Evolutionary conservation across 2,329 filamentous ascomycete species (phyloP).

Genomic region (Ilyonectria mors-panacis): DNA sequence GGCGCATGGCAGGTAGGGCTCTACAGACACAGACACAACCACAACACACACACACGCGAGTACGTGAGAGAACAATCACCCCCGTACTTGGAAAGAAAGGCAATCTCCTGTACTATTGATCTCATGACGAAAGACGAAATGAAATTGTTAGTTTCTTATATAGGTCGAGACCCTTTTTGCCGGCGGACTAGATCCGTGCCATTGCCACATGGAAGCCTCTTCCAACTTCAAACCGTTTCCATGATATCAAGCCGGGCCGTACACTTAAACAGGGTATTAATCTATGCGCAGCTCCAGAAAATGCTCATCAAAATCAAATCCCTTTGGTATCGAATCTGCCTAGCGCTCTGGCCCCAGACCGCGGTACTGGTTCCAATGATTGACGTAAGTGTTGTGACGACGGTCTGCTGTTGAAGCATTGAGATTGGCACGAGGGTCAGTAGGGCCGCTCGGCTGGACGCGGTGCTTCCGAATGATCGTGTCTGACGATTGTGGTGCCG

Average conservation of each 20-base stretch:
- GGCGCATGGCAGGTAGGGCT: slow-evolving; percentile 49
- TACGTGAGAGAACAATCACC: slow-evolving; percentile 36
- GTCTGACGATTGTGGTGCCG: slow-evolving; percentile 22
- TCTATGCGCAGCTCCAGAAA: slow-evolving; percentile 44
- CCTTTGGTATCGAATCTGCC: slow-evolving; percentile 5
- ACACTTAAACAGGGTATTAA: slow-evolving; percentile 44
- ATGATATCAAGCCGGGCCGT: slow-evolving; percentile 37
- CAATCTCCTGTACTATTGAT: slow-evolving; percentile 41
- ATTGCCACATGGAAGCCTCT: slow-evolving; percentile 32
- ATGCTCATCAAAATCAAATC: slow-evolving; percentile 34
- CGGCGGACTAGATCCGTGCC: slow-evolving; percentile 38
- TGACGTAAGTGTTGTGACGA: slow-evolving; percentile 52
- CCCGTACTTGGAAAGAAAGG: slow-evolving; percentile 39
- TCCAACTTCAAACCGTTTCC: slow-evolving; percentile 38
- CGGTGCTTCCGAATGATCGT: slow-evolving; percentile 26
- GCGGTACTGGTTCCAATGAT: slow-evolving; percentile 57
- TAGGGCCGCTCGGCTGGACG: slow-evolving; percentile 31
- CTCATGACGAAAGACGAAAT: slow-evolving; percentile 42
- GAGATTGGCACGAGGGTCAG: slow-evolving; percentile 55
- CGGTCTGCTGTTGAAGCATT: slow-evolving; percentile 50
- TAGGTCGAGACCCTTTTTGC: slow-evolving; percentile 33
- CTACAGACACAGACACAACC: slow-evolving; percentile 37
- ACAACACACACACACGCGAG: slow-evolving; percentile 30
- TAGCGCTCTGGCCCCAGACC: slow-evolving; percentile 33
- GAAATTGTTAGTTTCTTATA: slow-evolving; percentile 29